phyloP scores from a whole-genome alignment of 805 yeast genomes.

The Maudiozyma bulderi region DNA sequence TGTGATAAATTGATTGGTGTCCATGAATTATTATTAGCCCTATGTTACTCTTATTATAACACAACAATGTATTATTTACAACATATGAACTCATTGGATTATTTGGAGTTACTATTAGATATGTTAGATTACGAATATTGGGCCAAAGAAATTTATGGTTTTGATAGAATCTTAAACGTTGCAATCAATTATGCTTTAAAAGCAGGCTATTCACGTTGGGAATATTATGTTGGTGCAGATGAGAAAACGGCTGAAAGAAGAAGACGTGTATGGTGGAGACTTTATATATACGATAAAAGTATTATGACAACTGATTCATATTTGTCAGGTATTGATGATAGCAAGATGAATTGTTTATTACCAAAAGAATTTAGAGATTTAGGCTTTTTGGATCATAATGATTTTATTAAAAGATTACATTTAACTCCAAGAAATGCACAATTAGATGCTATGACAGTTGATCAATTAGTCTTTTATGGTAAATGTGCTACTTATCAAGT shows the following conservation, averaged over 20 bases:
- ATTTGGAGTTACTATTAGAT: constrained; percentile 21
- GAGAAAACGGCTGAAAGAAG: constrained; percentile 23
- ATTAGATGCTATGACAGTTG: constrained; percentile 10
- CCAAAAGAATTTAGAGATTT: constrained; percentile 19
- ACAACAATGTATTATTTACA: constrained; percentile 17
- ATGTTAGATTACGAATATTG: constrained; percentile 20
- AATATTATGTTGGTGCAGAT: constrained; percentile 25
- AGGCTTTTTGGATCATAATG: constrained; percentile 17
- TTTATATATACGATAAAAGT: constrained; percentile 18
- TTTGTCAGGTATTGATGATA: constrained; percentile 16
- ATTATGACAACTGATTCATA: constrained; percentile 11
- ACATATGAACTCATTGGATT: constrained; percentile 9
- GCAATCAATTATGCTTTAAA: constrained; percentile 18
- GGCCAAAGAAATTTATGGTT: constrained; percentile 21
- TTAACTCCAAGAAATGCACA: constrained; percentile 1
- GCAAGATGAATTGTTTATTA: constrained; percentile 19
- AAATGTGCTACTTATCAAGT: constrained; percentile 12
- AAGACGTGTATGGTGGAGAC: constrained; percentile 25
- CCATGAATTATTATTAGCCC: constrained; percentile 17
- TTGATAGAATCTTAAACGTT: constrained; percentile 18
- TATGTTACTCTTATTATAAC: constrained; percentile 20
- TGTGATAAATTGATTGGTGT: constrained; percentile 11
- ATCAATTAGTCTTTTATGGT: constrained; percentile 14
- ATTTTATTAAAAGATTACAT: constrained; percentile 11
- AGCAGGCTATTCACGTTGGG: constrained; percentile 27